Percentiles rank a stretch among this genome's conserved stretches.
These are phyloP conservation scores for Talaromyces islandicus DNA, from an alignment of 2,329 filamentous ascomycete species.

Conservation along the genomic window DNA sequence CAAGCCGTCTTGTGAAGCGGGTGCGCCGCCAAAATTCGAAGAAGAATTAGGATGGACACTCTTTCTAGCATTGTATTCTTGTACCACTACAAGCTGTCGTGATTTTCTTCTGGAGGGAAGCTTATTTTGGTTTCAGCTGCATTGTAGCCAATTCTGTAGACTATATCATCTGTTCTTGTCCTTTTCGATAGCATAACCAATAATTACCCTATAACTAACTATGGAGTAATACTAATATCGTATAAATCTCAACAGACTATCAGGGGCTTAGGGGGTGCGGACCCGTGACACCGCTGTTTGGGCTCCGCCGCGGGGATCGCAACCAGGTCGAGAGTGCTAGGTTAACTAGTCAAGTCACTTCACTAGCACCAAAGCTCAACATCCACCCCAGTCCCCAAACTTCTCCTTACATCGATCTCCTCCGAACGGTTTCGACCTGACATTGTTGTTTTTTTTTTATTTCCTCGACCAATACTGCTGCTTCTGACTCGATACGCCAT, in stretches of 20 bases:
- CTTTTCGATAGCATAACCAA: not conserved
- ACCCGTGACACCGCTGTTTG: constrained; percentile 7
- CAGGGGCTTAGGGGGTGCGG: constrained; percentile 1
- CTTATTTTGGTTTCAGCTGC: not conserved
- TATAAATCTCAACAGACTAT: not conserved
- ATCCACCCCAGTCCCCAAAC: not conserved
- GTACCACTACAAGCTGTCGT: not conserved
- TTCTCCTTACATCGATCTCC: not conserved
- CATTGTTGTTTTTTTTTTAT: not conserved
- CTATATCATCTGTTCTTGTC: not conserved
- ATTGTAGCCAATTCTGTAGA: not conserved
- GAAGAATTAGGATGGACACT: not conserved
- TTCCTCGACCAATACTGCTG: constrained; percentile 24
- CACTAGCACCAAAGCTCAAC: too few species aligned
- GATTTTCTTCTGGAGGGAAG: not conserved
- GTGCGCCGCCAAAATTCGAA: too few species aligned
- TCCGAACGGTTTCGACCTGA: not conserved
- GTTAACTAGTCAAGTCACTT: not conserved
- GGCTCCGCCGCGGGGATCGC: constrained; percentile 5
- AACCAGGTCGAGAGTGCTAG: not conserved
- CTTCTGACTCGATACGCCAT: constrained; percentile 44
- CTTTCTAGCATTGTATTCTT: not conserved
- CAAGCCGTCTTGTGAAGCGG: not conserved
- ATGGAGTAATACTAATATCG: not conserved
- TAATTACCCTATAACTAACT: not conserved